These are phyloP conservation scores for Leersia perrieri DNA, from an alignment of 176 grass and related monocot species.

Conservation along the genomic window DNA sequence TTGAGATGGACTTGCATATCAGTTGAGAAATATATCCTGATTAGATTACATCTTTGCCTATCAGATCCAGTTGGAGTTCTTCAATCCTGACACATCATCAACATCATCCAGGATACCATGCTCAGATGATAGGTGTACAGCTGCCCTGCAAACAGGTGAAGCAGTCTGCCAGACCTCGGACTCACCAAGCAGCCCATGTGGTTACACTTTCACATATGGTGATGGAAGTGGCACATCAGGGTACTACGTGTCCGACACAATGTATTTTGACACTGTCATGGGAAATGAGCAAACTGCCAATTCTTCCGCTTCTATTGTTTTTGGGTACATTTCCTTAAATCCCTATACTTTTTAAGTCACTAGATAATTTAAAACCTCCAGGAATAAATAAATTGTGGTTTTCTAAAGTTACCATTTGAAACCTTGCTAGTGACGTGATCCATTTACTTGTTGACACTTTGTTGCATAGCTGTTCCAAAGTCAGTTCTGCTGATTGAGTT, in stretches of 20 bases:
- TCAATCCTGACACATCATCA: slow-evolving; percentile 69
- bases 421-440: slow-evolving; percentile 16
- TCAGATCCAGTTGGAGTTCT: slow-evolving; percentile 83
- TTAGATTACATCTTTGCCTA: slow-evolving; percentile 3
- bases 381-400: background rate
- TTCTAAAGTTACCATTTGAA: background rate
- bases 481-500: slow-evolving; percentile 29
- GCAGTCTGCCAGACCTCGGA: slow-evolving; percentile 54
- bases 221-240: slow-evolving; percentile 94
- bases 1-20: background rate
- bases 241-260: slow-evolving; percentile 81
- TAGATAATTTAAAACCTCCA: background rate
- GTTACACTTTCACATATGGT: slow-evolving; percentile 91
- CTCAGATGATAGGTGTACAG: slow-evolving; percentile 69
- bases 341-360: background rate
- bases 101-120: slow-evolving; percentile 67
- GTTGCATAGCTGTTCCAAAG: slow-evolving; percentile 5
- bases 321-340: slow-evolving; percentile 63
- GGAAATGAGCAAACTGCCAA: slow-evolving; percentile 70
- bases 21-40: slow-evolving; percentile 10
- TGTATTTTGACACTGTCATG: slow-evolving; percentile 70
- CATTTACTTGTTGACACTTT: slow-evolving; percentile 26
- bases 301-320: slow-evolving; percentile 86
- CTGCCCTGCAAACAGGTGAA: slow-evolving; percentile 78
- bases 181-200: slow-evolving; percentile 50